A percentile compares a stretch with the other conserved stretches of the same genome.
phyloP scores from a whole-genome alignment of 352 stramenopile genomes.

The Pythium vanterpoolii region DNA sequence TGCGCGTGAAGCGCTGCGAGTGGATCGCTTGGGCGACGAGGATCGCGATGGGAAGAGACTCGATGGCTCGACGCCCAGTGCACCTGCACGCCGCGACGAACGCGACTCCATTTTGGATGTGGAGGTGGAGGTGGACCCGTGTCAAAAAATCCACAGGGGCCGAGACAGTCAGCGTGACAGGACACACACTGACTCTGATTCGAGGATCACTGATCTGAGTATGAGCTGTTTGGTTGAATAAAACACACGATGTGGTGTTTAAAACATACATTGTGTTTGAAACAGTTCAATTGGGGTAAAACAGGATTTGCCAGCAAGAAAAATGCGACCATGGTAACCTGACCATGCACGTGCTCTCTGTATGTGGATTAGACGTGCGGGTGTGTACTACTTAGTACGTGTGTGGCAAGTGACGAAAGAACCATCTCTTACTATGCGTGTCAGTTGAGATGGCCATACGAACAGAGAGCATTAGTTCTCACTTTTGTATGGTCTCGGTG shows the following conservation, averaged over 20 bases:
- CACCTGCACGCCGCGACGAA: slow-evolving; percentile 8
- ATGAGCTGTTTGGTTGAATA: background rate
- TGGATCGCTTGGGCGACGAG: background rate
- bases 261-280: too few relatives aligned
- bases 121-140: background rate
- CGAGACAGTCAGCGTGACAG: background rate
- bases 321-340: background rate
- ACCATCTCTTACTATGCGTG: slow-evolving; percentile 15
- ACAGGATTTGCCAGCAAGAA: too few relatives aligned
- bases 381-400: background rate
- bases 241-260: background rate
- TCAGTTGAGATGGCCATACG: slow-evolving; percentile 15
- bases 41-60: slow-evolving; percentile 9
- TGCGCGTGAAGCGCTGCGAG: background rate
- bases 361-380: background rate
- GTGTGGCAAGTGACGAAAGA: slow-evolving; percentile 15
- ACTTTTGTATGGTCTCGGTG: slow-evolving; percentile 18
- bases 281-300: too few relatives aligned
- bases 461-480: background rate
- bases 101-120: slow-evolving; percentile 41
- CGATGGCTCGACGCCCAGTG: slow-evolving; percentile 4
- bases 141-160: background rate
- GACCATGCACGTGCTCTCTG: background rate
- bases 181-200: background rate
- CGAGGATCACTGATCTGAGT: background rate